Evolutionary conservation across 1,284 basidiomycete species (phyloP).

Genomic region (Apiotrichum laibachii): DNA sequence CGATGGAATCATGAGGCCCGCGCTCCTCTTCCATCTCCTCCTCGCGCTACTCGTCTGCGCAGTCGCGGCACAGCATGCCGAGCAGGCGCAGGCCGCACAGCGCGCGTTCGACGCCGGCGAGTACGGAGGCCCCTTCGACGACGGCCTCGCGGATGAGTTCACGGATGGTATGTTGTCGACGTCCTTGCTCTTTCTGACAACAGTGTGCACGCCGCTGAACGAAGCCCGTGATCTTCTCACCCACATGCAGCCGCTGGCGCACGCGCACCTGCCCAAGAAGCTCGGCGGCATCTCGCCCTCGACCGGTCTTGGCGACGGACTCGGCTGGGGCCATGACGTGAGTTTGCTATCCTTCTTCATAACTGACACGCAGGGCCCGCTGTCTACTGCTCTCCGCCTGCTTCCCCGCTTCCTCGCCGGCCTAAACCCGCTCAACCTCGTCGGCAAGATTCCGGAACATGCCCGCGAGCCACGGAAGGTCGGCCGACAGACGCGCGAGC

Average conservation of each 20-base stretch:
- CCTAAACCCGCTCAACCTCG: slow-evolving; percentile 35
- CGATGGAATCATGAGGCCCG: slow-evolving; percentile 1
- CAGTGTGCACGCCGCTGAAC: slow-evolving; percentile 30
- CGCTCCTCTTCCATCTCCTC: neutral
- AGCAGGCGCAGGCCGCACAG: neutral
- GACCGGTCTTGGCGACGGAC: slow-evolving; percentile 34
- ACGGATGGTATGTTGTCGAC: neutral
- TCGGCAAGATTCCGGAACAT: slow-evolving; percentile 8
- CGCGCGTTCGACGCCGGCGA: neutral
- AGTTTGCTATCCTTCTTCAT: neutral
- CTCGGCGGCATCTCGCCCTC: slow-evolving; percentile 21
- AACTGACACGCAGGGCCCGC: slow-evolving; percentile 32
- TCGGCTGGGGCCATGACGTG: slow-evolving; percentile 42
- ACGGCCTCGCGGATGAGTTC: neutral
- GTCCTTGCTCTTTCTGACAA: neutral
- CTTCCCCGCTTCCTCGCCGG: slow-evolving; percentile 31
- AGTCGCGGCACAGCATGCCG: neutral
- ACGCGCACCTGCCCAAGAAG: slow-evolving; percentile 31
- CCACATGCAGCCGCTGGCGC: slow-evolving; percentile 26
- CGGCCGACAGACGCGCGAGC: slow-evolving; percentile 26
- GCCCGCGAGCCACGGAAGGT: slow-evolving; percentile 11
- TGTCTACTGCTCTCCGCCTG: slow-evolving; percentile 39
- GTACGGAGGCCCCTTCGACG: neutral
- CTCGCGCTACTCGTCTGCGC: neutral
- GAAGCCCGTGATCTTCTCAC: slow-evolving; percentile 32